Percentiles rank a stretch among this genome's conserved stretches.
phyloP scores from a whole-genome alignment of 2,329 filamentous ascomycete species.

The Ceratocystiopsis brevicomis region DNA sequence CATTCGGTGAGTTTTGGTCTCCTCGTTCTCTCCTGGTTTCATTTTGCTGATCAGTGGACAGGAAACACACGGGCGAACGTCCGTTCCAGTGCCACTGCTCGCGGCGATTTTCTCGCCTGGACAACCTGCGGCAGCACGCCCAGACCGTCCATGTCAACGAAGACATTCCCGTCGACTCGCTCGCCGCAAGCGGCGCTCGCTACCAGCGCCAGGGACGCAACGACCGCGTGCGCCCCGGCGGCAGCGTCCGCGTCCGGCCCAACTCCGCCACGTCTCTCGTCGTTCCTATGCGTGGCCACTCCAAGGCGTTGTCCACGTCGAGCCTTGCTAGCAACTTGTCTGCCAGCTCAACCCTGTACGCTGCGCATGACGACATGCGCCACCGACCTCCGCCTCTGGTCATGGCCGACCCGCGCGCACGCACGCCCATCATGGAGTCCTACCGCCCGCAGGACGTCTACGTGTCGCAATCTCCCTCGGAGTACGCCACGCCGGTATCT shows the following conservation, averaged over 20 bases:
- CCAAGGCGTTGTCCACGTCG: constrained; percentile 69
- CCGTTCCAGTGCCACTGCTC: constrained; percentile 95
- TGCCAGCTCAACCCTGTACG: constrained; percentile 47
- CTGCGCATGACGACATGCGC: constrained; percentile 44
- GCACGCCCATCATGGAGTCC: constrained; percentile 37
- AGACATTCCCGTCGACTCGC: constrained; percentile 82
- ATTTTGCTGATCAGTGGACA: constrained; percentile 17
- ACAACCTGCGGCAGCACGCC: constrained; percentile 90
- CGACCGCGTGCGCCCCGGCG: constrained; percentile 55
- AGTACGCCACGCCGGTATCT: constrained; percentile 68
- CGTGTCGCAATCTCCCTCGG: constrained; percentile 42
- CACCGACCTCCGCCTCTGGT: constrained; percentile 64
- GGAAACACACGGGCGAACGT: constrained; percentile 92
- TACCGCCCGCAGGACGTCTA: constrained; percentile 48
- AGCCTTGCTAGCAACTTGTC: constrained; percentile 65
- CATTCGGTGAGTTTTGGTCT: constrained; percentile 46
- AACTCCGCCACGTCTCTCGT: constrained; percentile 52
- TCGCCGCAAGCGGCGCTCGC: constrained; percentile 78
- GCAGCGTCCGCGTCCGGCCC: constrained; percentile 55
- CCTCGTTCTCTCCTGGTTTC: not conserved
- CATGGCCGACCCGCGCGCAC: constrained; percentile 55
- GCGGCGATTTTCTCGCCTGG: constrained; percentile 76
- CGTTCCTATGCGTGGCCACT: constrained; percentile 58
- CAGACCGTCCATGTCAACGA: constrained; percentile 97
- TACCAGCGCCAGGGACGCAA: constrained; percentile 86